Base-by-base conservation (phyloP, 345 rosid species). In the Mangifera indica region DNA sequence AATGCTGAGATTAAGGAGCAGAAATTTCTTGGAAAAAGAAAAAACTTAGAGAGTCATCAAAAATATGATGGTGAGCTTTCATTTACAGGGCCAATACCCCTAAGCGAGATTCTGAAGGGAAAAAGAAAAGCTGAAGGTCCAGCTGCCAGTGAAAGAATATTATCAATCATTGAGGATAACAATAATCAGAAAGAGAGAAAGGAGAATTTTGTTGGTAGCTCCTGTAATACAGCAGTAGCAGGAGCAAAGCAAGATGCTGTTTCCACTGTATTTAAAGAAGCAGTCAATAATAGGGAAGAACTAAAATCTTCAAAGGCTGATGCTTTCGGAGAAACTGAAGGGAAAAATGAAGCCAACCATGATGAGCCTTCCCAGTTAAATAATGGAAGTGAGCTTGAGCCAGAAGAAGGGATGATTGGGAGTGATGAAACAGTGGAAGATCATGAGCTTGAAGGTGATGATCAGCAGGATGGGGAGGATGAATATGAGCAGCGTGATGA, bases 41-140 rank as follows among this genome's bases (percentile, higher is more conserved):
- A 82, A 76, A 80, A 70, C 63, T n/a, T 44, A 37, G 91, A 79
- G 68, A 87, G 83, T 57, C 21, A 71, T 80, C 86, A 65, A 71
- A 85, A 74, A 73, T 59, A 81, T 62, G 89, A 82, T 72, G 86
- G 80, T 57, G 79, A 74, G 57, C 72, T 79, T 53, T 80, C 96
- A 10, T 93, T 93, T 76, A 87, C 87, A 68, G 94, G 93, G 70
- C 98, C 98, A 10, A 83, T 88, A 86, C 89, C 98, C 66, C 84
- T 93, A 22, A 88, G 90, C 57, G 96, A 87, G 87, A 91, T 93
- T 79, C 83, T 91, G 74, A 93, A 81, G 83, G 87, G 97, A 67
- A 91, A 93, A 82, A 84, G 88, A 82, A 87, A 79, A 49, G 83
- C 86, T 70, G 84, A 69, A 75, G 75, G 76, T 60, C 75, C 81